Evolutionary conservation across 106 monocot species (phyloP), one percentile per base, ranked within the genome.

Genomic region (Dioscorea dumetorum): DNA sequence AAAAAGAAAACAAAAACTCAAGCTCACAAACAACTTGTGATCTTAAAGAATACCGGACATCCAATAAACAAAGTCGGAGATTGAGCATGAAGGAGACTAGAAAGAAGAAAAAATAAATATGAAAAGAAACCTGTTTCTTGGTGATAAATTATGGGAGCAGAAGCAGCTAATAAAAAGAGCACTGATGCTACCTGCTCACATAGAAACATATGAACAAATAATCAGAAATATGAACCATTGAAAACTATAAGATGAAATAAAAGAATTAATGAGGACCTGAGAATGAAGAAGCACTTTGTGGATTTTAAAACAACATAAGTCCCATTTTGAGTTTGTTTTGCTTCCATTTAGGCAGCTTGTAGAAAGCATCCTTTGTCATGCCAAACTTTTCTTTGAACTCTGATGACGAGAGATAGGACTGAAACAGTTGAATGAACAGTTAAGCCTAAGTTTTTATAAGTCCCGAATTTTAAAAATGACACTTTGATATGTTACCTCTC

Each of bases 271-370:
- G 18, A 13, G 32, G 4, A 62, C 14, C 28, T 62, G 61, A 28
- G 32, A 33, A 33, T 28, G 32, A 16, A 23, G 12, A 66, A 41
- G 41, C 49, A 66, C 33, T 59, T 28, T 24, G 4, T 22, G 28
- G 10, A 31, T 58, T 80, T 77, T 5, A 90, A 35, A 87, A 90
- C 61, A 90, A 61, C 17, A 81, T 79, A 70, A 92, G 75, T 16
- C 76, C 78, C 67, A 73, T 52, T 69, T 92, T 92, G 10, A 87
- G 81, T 73, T 83, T 92, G 64, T 81, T 92, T 68, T 88, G 92
- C 76, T 85, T 92, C 92, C 92, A 92, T 62, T 92, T 92, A 17
- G 92, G 85, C 66, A 92, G 72, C 78, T 88, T 92, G 48, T 58
- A 82, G 72, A 92, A 92, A 66, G 75, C 83, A 31, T 77, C 83